Evolutionary conservation across 2,329 filamentous ascomycete genomes (phyloP).

Genomic region (Alternaria dauci): DNA sequence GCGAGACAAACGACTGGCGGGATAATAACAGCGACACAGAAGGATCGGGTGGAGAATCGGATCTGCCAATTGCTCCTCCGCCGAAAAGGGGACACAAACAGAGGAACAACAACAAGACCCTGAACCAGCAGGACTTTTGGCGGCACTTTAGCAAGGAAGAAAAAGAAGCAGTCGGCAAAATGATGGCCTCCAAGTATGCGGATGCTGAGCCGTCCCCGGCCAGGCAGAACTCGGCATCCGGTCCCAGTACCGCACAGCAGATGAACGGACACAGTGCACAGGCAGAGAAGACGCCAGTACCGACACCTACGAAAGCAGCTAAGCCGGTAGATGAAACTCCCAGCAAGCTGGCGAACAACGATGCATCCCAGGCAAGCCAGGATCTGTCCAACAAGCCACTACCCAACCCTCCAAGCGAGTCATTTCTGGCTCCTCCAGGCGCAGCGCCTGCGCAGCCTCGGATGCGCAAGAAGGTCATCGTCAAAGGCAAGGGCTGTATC

Average conservation of each 20-base stretch:
- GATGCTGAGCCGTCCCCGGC: conserved; percentile 46
- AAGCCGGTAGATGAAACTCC: conserved; percentile 32
- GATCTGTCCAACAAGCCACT: conserved; percentile 13
- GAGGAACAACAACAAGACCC: conserved; percentile 56
- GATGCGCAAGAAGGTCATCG: conserved; percentile 55
- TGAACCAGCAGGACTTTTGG: conserved; percentile 62
- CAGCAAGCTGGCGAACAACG: conserved; percentile 20
- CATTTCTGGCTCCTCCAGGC: conserved; percentile 28
- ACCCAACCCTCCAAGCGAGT: conserved; percentile 16
- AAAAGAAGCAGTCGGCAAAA: conserved; percentile 51
- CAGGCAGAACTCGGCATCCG: conserved; percentile 36
- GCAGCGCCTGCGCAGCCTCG: conserved; percentile 42
- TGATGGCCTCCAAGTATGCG: conserved; percentile 53
- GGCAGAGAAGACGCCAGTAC: conserved; percentile 29
- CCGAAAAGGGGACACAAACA: conserved; percentile 52
- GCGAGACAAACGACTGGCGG: conserved; percentile 81
- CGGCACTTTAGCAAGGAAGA: conserved; percentile 52
- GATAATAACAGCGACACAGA: conserved; percentile 75
- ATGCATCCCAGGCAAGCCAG: conserved; percentile 7
- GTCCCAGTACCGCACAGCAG: conserved; percentile 21
- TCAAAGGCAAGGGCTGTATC: conserved; percentile 57
- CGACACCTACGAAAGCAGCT: conserved; percentile 25
- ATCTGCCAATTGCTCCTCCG: conserved; percentile 29
- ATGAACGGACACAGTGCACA: conserved; percentile 26
- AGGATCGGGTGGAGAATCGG: conserved; percentile 29